phyloP scores from a whole-genome alignment of 176 grass and related monocot genomes.

The Triticum aestivum region DNA sequence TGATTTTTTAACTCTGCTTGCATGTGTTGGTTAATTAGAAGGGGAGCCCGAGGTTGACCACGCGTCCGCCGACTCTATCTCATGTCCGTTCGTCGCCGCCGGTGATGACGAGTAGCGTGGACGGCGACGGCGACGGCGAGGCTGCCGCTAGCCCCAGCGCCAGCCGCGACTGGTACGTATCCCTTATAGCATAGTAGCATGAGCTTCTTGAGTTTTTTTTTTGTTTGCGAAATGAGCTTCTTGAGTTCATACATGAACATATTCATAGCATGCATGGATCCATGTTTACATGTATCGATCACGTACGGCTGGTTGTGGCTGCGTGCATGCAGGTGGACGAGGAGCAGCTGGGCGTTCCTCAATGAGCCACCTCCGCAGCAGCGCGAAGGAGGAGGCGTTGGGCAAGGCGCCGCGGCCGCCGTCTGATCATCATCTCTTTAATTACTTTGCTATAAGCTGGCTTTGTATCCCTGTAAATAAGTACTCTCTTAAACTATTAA shows the following conservation, averaged over 20 bases:
- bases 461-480: too few relatives aligned
- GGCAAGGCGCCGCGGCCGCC: conserved; percentile 19
- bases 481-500: too few relatives aligned
- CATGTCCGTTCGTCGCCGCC: too few relatives aligned
- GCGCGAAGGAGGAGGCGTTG: conserved; percentile 26
- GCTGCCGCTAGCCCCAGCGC: conserved; percentile 30
- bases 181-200: too few relatives aligned
- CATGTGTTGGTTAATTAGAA: too few relatives aligned
- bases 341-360: conserved; percentile 84
- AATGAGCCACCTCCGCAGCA: conserved; percentile 69
- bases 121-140: background rate
- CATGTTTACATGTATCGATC: background rate
- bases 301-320: background rate
- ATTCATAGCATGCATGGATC: background rate
- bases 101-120: background rate
- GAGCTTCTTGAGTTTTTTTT: background rate
- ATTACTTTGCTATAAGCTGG: too few relatives aligned
- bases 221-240: too few relatives aligned
- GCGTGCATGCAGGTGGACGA: conserved; percentile 63
- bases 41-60: too few relatives aligned
- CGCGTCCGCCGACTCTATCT: too few relatives aligned
- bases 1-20: too few relatives aligned
- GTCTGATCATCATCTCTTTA: background rate
- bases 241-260: too few relatives aligned
- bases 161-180: conserved; percentile 46